Evolutionary conservation across 805 yeast genomes (phyloP), one percentile per base, ranked within the genome.

Genomic region (Saccharomycopsis selenospora): DNA sequence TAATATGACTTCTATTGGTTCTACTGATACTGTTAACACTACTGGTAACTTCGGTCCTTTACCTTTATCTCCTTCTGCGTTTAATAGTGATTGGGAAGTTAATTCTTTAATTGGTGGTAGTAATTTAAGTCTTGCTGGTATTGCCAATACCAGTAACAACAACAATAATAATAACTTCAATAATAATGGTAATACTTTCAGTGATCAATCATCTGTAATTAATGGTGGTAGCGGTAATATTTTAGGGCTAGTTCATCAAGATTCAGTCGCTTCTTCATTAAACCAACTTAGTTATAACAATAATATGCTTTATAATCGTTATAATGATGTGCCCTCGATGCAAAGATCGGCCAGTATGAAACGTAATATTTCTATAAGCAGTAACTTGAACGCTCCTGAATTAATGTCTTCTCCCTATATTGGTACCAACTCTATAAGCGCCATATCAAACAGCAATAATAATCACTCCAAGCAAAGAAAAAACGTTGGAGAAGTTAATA

Each of bases 1-100:
- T 4, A 26, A 38, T 14, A 20, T 22, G n/a, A 36, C 22, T 8
- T 13, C 20, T 2, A 45, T 20, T n/a, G 24, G 27, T n/a, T 18
- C 24, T 13, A n/a, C 25, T 14, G 27, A 20, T 3, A 30, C 40
- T 22, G n/a, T 2, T 28, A 33, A 10, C 36, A 36, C 27, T 4
- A n/a, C n/a, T n/a, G n/a, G n/a, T n/a, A n/a, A 36, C 17, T 44
- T 38, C 8, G 36, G 40, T 20, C 18, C 46, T 18, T 20, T 33
- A 6, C 49, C 52, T 23, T 44, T 48, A 18, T 29, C 46, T 4
- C 56, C 54, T 11, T 47, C 50, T 17, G 40, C 36, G 13, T 46
- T 52, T 23, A 43, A 43, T 29, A 49, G 50, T 13, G 54, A 54
- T 42, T 53, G 56, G 56, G 56, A 53, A n/a, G 33, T 50, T 3